Evolutionary conservation across 1,284 basidiomycete genomes (phyloP).

Genomic region (Microbotryum lychnidis-dioicae): DNA sequence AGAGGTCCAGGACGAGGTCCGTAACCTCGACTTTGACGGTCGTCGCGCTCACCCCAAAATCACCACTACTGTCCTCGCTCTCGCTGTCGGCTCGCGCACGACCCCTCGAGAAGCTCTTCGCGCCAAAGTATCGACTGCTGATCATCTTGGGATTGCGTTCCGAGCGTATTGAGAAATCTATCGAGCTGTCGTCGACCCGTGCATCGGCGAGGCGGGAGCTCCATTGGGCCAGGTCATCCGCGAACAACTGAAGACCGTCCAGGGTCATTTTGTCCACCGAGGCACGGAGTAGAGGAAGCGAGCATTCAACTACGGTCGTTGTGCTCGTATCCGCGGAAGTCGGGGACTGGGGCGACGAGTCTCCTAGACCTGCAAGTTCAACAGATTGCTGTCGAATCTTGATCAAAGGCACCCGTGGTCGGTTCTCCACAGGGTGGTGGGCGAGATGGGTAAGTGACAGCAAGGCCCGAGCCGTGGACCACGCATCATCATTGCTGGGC

Average conservation of each 20-base stretch:
- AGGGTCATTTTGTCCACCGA: conserved; percentile 56
- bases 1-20: conserved; percentile 48
- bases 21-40: conserved; percentile 41
- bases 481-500: neutral
- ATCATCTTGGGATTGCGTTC: conserved; percentile 57
- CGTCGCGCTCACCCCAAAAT: conserved; percentile 32
- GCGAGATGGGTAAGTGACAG: neutral
- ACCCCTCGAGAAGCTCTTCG: conserved; percentile 45
- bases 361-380: no score
- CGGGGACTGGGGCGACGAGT: no score
- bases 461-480: neutral
- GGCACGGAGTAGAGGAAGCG: conserved; percentile 44
- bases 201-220: conserved; percentile 34
- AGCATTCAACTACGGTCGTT: neutral
- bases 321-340: neutral
- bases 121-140: conserved; percentile 71
- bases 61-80: conserved; percentile 40
- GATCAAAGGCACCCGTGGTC: no score
- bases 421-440: neutral
- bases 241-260: conserved; percentile 73
- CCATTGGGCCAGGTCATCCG: conserved; percentile 69
- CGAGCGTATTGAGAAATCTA: conserved; percentile 13
- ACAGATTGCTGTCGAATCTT: no score
- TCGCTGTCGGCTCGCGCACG: conserved; percentile 30
- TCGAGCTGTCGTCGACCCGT: conserved; percentile 18